These are phyloP conservation scores for Euclidium syriacum DNA, from an alignment of 345 rosid genomes.

Conservation along the genomic window DNA sequence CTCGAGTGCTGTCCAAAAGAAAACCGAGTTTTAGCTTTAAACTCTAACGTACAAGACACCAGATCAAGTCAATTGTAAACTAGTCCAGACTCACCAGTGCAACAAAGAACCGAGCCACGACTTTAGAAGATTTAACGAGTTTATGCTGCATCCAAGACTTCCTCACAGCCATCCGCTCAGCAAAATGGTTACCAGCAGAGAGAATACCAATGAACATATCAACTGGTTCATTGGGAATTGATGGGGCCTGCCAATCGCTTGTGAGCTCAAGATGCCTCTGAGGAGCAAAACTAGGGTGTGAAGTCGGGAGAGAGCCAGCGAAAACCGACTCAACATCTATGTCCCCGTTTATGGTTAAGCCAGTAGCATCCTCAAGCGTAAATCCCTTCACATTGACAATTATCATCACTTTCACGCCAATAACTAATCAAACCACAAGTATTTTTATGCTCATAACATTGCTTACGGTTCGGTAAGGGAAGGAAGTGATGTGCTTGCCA, in stretches of 20 bases:
- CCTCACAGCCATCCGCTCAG: conserved; percentile 91
- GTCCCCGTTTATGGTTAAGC: conserved; percentile 65
- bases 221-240: conserved; percentile 42
- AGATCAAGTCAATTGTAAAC: conserved; percentile 2
- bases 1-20: conserved; percentile 44
- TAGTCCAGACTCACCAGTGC: conserved; percentile 50
- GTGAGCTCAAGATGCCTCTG: conserved; percentile 69
- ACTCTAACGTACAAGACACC: not conserved
- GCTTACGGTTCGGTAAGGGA: conserved; percentile 85
- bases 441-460: not conserved
- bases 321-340: conserved; percentile 65
- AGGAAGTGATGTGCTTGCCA: conserved; percentile 81
- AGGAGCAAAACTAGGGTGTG: conserved; percentile 73
- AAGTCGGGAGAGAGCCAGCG: conserved; percentile 67
- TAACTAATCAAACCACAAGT: conserved; percentile 1
- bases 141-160: conserved; percentile 87
- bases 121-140: conserved; percentile 65
- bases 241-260: conserved; percentile 63
- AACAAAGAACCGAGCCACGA: conserved; percentile 80
- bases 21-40: not conserved
- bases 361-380: conserved; percentile 92
- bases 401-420: conserved; percentile 14
- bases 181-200: conserved; percentile 82
- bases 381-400: conserved; percentile 47
- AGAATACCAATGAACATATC: conserved; percentile 79